Conservation (phyloP, 2,329 filamentous ascomycete species). For the Thelonectria rubi region DNA sequence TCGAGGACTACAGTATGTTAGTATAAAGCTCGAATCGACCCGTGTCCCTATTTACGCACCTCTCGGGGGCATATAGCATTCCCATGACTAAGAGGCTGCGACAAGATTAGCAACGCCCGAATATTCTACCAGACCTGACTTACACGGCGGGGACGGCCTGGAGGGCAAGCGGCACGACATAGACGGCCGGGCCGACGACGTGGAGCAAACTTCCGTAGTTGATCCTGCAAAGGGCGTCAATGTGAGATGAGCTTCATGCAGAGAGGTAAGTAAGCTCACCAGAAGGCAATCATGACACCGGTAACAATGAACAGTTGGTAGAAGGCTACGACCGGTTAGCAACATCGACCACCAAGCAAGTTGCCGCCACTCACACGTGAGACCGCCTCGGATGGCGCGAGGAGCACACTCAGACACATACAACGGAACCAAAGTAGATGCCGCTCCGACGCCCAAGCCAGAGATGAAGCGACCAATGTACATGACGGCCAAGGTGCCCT, state of each 20-base stretch:
- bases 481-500: conserved; percentile 67
- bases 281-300: conserved; percentile 55
- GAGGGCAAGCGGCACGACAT: conserved; percentile 69
- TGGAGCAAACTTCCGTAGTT: conserved; percentile 63
- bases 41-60: conserved; percentile 35
- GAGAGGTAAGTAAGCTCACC: conserved; percentile 45
- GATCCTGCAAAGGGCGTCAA: conserved; percentile 56
- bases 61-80: conserved; percentile 68
- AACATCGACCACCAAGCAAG: not conserved
- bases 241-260: conserved; percentile 36
- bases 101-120: conserved; percentile 6
- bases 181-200: conserved; percentile 58
- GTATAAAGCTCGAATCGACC: not conserved
- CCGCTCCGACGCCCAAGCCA: conserved; percentile 60
- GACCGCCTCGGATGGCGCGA: conserved; percentile 59
- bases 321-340: conserved; percentile 45
- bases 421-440: conserved; percentile 55
- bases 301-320: conserved; percentile 61
- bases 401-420: conserved; percentile 61
- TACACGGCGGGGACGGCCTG: conserved; percentile 70
- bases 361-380: conserved; percentile 51
- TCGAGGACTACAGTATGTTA: conserved; percentile 62
- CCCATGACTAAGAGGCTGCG: conserved; percentile 61
- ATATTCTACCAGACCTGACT: conserved; percentile 9
- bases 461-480: conserved; percentile 70